Evolutionary conservation across 2,329 filamentous ascomycete genomes (phyloP).

Genomic region (Conoideocrella luteorostrata): DNA sequence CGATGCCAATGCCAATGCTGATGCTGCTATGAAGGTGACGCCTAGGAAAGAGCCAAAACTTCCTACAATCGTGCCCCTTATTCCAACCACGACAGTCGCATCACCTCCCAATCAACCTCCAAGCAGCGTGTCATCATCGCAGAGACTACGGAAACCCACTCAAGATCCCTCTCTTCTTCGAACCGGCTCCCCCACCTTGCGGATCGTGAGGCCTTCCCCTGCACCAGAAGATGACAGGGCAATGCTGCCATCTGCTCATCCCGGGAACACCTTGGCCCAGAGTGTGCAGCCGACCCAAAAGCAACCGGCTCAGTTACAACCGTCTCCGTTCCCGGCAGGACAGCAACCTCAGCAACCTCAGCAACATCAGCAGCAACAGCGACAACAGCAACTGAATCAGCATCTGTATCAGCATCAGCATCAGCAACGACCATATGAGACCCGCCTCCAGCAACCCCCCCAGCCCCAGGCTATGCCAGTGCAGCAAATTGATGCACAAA

Average conservation of each 20-base stretch:
- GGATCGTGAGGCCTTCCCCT: constrained; percentile 29
- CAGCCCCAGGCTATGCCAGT: neutral
- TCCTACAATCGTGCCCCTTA: constrained; percentile 5
- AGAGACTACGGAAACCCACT: constrained; percentile 3
- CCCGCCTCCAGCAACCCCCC: neutral
- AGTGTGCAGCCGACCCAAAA: neutral
- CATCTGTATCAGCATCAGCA: too few relatives aligned
- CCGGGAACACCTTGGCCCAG: neutral
- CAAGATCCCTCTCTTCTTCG: constrained; percentile 17
- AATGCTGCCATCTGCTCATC: constrained; percentile 9
- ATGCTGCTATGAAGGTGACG: constrained; percentile 22
- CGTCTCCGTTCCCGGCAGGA: neutral
- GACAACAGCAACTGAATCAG: too few relatives aligned
- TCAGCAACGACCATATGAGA: neutral
- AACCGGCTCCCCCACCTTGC: constrained; percentile 29
- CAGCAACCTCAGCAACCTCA: neutral
- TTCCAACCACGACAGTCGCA: neutral
- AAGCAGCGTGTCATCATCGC: too few relatives aligned
- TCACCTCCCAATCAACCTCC: too few relatives aligned
- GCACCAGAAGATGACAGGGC: constrained; percentile 19
- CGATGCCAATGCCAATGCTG: constrained; percentile 35
- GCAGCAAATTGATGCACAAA: neutral
- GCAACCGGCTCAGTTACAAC: constrained; percentile 1
- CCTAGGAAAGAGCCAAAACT: neutral
- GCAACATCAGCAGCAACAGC: too few relatives aligned